Evolutionary conservation across 129 eudicot genomes (phyloP).

Genomic region (Flaveria linearis): DNA sequence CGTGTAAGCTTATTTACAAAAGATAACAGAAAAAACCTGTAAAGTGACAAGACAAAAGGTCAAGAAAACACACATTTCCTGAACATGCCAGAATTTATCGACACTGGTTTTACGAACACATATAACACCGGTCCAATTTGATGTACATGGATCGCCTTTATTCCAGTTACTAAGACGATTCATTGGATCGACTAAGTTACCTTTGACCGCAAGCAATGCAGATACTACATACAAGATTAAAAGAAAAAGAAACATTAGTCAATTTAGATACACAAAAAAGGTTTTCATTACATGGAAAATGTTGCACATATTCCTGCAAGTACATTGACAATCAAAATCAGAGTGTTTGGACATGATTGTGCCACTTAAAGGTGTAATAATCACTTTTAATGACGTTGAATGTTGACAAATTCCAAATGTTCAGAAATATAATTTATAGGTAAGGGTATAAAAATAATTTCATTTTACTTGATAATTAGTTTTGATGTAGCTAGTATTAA

Average conservation of each 20-base stretch:
- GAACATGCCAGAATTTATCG: conserved; percentile 65
- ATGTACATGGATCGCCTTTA: conserved; percentile 71
- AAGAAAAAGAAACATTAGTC: neutral
- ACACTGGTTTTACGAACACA: conserved; percentile 40
- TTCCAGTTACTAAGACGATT: conserved; percentile 61
- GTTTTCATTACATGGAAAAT: neutral
- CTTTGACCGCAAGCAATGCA: conserved; percentile 62
- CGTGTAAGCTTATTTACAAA: conserved; percentile 1
- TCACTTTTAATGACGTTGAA: neutral
- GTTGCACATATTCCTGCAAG: neutral
- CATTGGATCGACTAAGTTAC: conserved; percentile 49
- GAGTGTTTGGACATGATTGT: neutral
- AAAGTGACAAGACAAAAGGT: conserved; percentile 5
- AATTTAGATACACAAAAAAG: neutral
- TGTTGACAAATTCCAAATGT: too few relatives aligned
- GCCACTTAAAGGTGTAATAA: neutral
- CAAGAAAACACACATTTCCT: conserved; percentile 57
- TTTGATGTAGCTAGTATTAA: neutral
- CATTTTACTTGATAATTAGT: neutral
- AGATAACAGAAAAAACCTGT: neutral
- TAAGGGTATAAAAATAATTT: neutral
- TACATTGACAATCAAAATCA: neutral
- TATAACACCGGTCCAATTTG: conserved; percentile 78
- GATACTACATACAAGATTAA: conserved; percentile 47
- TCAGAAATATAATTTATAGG: too few relatives aligned